These are phyloP conservation scores for Hypoxylon fuscum DNA, from an alignment of 495 filamentous ascomycete species.

Conservation along the genomic window DNA sequence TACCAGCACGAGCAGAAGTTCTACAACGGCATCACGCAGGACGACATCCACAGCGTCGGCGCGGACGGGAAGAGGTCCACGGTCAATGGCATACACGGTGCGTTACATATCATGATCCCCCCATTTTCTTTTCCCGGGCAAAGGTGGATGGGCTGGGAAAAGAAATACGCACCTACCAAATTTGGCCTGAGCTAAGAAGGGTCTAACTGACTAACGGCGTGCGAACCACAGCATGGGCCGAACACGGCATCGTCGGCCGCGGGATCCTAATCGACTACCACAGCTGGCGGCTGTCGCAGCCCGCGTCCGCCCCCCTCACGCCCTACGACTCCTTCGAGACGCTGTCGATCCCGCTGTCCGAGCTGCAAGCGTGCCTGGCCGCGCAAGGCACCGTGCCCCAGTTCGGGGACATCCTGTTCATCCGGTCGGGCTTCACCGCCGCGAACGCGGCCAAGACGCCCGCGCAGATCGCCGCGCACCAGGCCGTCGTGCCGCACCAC, in stretches of 20 bases:
- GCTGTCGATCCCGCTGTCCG: slow-evolving; percentile 50
- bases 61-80: slow-evolving; percentile 44
- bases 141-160: no score
- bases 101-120: slow-evolving; percentile 5
- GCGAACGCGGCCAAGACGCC: slow-evolving; percentile 42
- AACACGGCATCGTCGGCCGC: slow-evolving; percentile 65
- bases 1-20: slow-evolving; percentile 64
- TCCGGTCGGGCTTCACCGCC: slow-evolving; percentile 61
- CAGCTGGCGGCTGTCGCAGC: slow-evolving; percentile 53
- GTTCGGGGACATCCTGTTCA: slow-evolving; percentile 65
- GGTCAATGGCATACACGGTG: slow-evolving; percentile 63
- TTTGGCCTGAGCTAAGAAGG: slow-evolving; percentile 46
- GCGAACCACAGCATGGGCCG: slow-evolving; percentile 55
- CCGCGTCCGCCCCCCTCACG: slow-evolving; percentile 5
- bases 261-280: slow-evolving; percentile 68
- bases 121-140: background rate
- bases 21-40: slow-evolving; percentile 68
- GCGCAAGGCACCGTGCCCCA: slow-evolving; percentile 58
- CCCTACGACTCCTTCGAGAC: slow-evolving; percentile 56
- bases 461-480: slow-evolving; percentile 46
- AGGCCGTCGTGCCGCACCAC: slow-evolving; percentile 43
- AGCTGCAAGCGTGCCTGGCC: slow-evolving; percentile 57
- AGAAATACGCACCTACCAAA: no score
- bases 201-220: no score
- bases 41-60: slow-evolving; percentile 60